phyloP scores from a whole-genome alignment of 345 rosid species.

The Aethionema arabicum region DNA sequence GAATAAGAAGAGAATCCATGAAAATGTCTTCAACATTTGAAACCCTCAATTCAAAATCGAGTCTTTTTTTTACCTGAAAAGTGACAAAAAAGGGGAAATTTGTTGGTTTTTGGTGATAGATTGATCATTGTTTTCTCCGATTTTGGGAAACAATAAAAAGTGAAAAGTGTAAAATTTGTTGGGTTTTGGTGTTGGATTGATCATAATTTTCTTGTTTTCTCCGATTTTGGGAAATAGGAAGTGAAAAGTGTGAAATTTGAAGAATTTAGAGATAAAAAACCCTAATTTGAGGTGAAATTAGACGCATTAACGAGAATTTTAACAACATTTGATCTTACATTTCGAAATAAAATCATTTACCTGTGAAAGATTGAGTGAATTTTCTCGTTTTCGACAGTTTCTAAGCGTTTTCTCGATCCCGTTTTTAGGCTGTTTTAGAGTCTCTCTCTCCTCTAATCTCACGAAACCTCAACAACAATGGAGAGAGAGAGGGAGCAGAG shows the following conservation, averaged over 20 bases:
- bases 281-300: too few relatives aligned
- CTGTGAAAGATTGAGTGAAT: too few relatives aligned
- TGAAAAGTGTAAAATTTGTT: not conserved
- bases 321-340: too few relatives aligned
- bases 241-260: too few relatives aligned
- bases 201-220: too few relatives aligned
- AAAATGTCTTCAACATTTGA: constrained; percentile 63
- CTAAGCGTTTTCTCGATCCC: not conserved
- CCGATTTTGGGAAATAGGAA: too few relatives aligned
- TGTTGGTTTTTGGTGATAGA: too few relatives aligned
- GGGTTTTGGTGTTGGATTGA: too few relatives aligned
- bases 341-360: too few relatives aligned
- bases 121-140: not conserved
- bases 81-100: too few relatives aligned
- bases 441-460: constrained; percentile 20
- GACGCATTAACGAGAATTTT: too few relatives aligned
- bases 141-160: not conserved
- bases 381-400: not conserved
- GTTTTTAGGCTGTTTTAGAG: constrained; percentile 1
- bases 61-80: not conserved
- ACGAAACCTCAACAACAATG: constrained; percentile 9
- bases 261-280: too few relatives aligned
- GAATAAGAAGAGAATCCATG: constrained; percentile 40
- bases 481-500: not conserved
- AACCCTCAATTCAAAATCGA: constrained; percentile 5